Percentiles rank a stretch among this genome's conserved stretches.
These are phyloP conservation scores for Saccharomycopsis amapae DNA, from an alignment of 805 yeast genomes.

Conservation along the genomic window DNA sequence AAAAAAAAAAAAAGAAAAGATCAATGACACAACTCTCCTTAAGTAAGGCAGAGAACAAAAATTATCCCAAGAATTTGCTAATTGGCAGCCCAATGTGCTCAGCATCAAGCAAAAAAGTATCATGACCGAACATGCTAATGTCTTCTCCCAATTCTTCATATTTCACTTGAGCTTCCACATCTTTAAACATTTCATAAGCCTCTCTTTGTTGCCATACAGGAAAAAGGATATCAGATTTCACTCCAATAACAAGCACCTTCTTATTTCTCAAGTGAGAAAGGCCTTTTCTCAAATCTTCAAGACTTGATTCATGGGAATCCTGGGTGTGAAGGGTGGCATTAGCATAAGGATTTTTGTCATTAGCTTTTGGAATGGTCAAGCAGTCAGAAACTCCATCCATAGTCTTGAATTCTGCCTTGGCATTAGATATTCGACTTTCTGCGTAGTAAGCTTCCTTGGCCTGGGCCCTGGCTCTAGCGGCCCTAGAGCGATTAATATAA, in stretches of 20 bases:
- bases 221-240: constrained; percentile 85
- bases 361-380: not conserved
- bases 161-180: constrained; percentile 26
- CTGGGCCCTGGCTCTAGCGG: constrained; percentile 34
- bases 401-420: constrained; percentile 22
- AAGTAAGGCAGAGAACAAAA: too few species aligned
- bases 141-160: constrained; percentile 74
- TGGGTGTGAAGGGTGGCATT: constrained; percentile 41
- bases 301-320: constrained; percentile 47
- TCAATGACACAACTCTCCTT: too few species aligned
- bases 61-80: constrained; percentile 43
- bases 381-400: constrained; percentile 1
- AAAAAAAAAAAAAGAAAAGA: too few species aligned
- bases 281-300: constrained; percentile 59
- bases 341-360: constrained; percentile 21
- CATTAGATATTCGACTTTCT: too few species aligned
- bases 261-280: constrained; percentile 53
- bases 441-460: constrained; percentile 30
- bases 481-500: constrained; percentile 36
- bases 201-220: constrained; percentile 95
- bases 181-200: constrained; percentile 51
- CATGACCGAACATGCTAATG: constrained; percentile 82
- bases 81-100: constrained; percentile 78
- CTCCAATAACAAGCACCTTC: constrained; percentile 76
- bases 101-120: constrained; percentile 75